phyloP scores from a whole-genome alignment of 179 eudicot species.

The Patellifolia procumbens region DNA sequence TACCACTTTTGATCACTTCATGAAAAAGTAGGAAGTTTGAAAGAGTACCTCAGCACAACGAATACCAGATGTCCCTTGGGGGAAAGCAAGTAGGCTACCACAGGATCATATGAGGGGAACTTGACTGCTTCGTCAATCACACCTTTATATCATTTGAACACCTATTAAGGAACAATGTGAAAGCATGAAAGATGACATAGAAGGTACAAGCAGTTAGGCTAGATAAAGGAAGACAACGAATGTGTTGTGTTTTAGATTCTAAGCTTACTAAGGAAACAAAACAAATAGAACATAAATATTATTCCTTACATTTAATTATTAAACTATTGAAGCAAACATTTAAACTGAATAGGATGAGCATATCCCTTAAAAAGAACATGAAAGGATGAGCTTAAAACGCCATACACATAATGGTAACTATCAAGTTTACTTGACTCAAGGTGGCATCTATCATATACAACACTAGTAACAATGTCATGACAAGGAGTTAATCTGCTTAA shows the following conservation, averaged over 20 bases:
- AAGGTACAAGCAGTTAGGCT: no score
- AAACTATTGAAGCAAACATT: no score
- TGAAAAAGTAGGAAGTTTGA: not conserved
- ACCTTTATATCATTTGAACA: not conserved
- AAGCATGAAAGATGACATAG: no score
- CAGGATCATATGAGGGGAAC: conserved; percentile 6
- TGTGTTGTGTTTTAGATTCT: no score
- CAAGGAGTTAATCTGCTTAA: not conserved
- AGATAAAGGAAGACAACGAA: no score
- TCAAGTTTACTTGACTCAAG: not conserved
- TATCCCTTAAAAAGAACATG: no score
- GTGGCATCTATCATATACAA: not conserved
- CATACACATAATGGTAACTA: not conserved
- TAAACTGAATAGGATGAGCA: no score
- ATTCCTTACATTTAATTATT: no score
- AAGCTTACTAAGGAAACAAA: no score
- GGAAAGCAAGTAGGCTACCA: not conserved
- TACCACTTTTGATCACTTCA: not conserved
- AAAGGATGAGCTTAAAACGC: not conserved
- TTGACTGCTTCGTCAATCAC: conserved; percentile 11
- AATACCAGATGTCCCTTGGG: not conserved
- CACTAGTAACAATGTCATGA: not conserved
- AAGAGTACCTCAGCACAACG: conserved; percentile 15
- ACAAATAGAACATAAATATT: not conserved
- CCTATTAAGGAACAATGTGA: not conserved